Evolutionary conservation across 2,329 filamentous ascomycete genomes (phyloP).

Genomic region (Penicillium sp.): DNA sequence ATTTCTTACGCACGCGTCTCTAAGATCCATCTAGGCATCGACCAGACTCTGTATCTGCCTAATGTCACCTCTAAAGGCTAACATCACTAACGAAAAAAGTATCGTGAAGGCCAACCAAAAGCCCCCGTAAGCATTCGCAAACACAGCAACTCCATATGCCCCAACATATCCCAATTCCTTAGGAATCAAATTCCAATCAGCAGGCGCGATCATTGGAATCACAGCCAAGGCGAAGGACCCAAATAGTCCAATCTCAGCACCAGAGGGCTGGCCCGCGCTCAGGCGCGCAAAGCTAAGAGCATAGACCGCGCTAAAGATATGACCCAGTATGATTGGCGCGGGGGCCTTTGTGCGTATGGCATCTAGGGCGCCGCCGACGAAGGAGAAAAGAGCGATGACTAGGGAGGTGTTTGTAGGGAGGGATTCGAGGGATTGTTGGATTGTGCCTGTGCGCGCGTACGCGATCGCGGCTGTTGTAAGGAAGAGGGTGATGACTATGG

Average conservation of each 20-base stretch:
- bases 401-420: conserved; percentile 1
- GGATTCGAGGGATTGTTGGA: conserved; percentile 1
- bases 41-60: background rate
- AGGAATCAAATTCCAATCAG: background rate
- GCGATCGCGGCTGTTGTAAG: background rate
- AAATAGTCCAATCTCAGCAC: background rate
- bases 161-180: conserved; percentile 1
- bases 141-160: background rate
- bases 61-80: background rate
- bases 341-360: background rate
- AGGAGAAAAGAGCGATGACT: background rate
- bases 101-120: background rate
- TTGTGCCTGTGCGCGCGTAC: background rate
- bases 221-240: background rate
- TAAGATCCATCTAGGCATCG: background rate
- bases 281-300: background rate
- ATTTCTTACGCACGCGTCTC: background rate
- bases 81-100: background rate
- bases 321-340: background rate
- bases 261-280: background rate
- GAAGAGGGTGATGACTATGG: background rate
- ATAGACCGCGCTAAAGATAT: background rate
- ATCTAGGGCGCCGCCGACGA: background rate
- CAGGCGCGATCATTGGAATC: background rate
- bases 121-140: background rate